A percentile compares a stretch with the other conserved stretches of the same genome.
Evolutionary conservation across 768 basidiomycete species (phyloP).

Genomic region (Lactarius sp.): DNA sequence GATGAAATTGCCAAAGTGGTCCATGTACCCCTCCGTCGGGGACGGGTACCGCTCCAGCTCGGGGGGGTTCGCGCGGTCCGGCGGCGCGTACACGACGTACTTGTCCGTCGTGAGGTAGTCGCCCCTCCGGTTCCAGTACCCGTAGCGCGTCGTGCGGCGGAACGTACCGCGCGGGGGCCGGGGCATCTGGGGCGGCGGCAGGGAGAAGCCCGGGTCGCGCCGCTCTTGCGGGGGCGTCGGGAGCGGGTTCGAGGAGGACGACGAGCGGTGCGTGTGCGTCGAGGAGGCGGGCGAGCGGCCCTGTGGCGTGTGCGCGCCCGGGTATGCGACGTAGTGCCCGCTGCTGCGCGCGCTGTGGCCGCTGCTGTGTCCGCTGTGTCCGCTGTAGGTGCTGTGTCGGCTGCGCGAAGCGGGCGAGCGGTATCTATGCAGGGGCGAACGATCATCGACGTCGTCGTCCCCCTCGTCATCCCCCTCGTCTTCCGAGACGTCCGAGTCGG

Average conservation of each 20-base stretch:
- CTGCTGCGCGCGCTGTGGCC: slow-evolving; percentile 3
- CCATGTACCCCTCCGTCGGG: slow-evolving; percentile 49
- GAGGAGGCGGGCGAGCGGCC: slow-evolving; percentile 24
- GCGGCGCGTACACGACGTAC: slow-evolving; percentile 65
- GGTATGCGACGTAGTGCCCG: background rate
- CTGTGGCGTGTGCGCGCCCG: slow-evolving; percentile 8
- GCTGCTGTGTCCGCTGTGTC: slow-evolving; percentile 1
- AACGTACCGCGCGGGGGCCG: slow-evolving; percentile 31
- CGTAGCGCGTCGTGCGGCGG: slow-evolving; percentile 41
- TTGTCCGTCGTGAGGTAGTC: slow-evolving; percentile 56
- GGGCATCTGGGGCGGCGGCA: slow-evolving; percentile 30
- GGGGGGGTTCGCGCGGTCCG: slow-evolving; percentile 46
- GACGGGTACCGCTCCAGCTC: slow-evolving; percentile 60
- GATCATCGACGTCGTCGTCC: too few species aligned
- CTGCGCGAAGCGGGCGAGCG: slow-evolving; percentile 8
- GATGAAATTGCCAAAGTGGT: slow-evolving; percentile 45
- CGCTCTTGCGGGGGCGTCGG: slow-evolving; percentile 18
- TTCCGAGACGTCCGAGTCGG: slow-evolving; percentile 11
- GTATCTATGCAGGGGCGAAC: background rate
- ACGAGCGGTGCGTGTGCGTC: slow-evolving; percentile 16
- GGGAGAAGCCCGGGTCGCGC: slow-evolving; percentile 25
- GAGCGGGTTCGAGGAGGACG: slow-evolving; percentile 19
- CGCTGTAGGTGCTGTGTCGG: slow-evolving; percentile 10
- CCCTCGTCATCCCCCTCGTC: background rate
- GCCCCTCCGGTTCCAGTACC: slow-evolving; percentile 73